Base-by-base conservation (phyloP, 805 yeast genomes). In the Saccharomyces paradoxus region DNA sequence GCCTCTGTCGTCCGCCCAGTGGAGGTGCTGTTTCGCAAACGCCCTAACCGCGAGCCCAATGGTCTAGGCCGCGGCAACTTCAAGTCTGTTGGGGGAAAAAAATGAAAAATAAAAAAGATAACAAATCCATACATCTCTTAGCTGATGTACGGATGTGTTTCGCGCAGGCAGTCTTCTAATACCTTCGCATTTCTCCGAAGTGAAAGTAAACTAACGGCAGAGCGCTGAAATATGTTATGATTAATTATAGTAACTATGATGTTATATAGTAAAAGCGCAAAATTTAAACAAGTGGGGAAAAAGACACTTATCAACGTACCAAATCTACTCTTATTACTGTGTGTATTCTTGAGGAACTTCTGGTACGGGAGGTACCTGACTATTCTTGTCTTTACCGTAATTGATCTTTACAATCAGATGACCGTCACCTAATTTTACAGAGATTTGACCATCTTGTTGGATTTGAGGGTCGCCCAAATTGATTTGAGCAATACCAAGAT, bases 401-500 rank as follows among this genome's bases (percentile, higher is more conserved):
- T 58, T 58, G 8, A 69, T 55, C 52, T 62, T 65, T 50, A 69
- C 53, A 29, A 70, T 58, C 27, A 70, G 48, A 54, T 60, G 63
- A 24, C 74, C 74, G 6, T 59, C 60, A 2, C 64, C 69, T 14
- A 70, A 46, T 52, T 63, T 65, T 8, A 69, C 53, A 8, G 71
- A 59, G 14, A 68, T 53, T 51, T 68, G 68, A 10, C 69, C 70
- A 17, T 62, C 65, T 29, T 61, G 62, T 48, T 61, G 65, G 5
- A 70, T 61, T 46, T 66, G 68, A 3, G 71, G 67, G 44, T 84
- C 84, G 46, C 71, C 63, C 58, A 87, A 71, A 12, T 72, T 69
- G 30, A 89, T 62, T 41, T 80, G 74, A 8, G 82, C 82, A 49
- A 75, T 75, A 12, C 86, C 96, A 46, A 89, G 53, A 54, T 81